These are phyloP conservation scores for Dactylellina parvicollis DNA, from an alignment of 2,329 filamentous ascomycete genomes.

Conservation along the genomic window DNA sequence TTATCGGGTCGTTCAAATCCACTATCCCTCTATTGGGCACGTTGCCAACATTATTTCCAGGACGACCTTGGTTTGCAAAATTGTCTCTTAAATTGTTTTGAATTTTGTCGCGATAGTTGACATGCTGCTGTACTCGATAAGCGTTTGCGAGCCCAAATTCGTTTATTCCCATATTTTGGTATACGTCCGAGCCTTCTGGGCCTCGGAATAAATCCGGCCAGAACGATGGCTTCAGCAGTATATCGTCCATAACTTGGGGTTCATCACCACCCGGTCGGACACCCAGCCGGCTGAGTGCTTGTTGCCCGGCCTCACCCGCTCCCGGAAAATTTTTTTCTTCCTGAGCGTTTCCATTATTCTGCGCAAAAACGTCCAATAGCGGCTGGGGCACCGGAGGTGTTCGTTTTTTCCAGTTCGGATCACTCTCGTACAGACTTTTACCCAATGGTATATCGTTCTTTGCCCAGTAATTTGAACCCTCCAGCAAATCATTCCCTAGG, in stretches of 20 bases:
- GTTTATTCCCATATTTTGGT: conserved; percentile 6
- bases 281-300: not conserved
- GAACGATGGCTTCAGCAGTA: conserved; percentile 18
- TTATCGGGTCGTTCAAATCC: not conserved
- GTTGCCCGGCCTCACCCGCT: not conserved
- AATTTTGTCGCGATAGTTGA: not conserved
- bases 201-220: conserved; percentile 3
- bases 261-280: not conserved
- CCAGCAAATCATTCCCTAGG: not conserved
- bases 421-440: not conserved
- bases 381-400: not conserved
- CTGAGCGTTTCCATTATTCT: not conserved
- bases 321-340: not conserved
- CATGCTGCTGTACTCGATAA: not conserved
- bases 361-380: not conserved
- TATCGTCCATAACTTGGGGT: not conserved
- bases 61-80: not conserved
- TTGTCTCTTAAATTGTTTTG: not conserved
- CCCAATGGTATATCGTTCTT: not conserved
- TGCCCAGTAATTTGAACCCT: not conserved
- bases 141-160: not conserved
- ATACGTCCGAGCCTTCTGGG: not conserved
- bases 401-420: not conserved
- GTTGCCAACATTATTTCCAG: not conserved
- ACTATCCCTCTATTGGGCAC: not conserved